Evolutionary conservation across 176 grass and related monocot genomes (phyloP).

Genomic region (Neostapfia colusana): DNA sequence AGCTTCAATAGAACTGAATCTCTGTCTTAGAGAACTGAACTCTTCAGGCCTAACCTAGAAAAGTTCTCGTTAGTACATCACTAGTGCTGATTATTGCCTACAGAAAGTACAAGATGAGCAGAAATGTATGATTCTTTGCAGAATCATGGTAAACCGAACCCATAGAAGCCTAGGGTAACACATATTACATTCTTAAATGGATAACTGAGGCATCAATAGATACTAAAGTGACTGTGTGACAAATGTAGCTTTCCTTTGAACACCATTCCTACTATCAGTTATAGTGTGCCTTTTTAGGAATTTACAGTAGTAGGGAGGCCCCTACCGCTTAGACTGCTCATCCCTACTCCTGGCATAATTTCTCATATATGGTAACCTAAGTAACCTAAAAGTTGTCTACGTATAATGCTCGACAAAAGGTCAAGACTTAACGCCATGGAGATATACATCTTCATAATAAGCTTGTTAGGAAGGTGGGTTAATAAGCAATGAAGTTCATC

Average conservation of each 20-base stretch:
- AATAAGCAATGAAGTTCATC: background rate
- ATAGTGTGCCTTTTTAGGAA: no score
- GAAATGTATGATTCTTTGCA: constrained; percentile 16
- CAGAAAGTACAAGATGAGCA: constrained; percentile 23
- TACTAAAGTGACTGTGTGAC: background rate
- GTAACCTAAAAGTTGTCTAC: background rate
- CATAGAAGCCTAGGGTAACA: background rate
- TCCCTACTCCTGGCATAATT: background rate
- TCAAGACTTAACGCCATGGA: background rate
- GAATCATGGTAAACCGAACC: background rate
- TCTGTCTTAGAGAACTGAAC: constrained; percentile 75
- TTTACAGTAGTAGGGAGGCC: no score
- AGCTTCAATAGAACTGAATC: constrained; percentile 67
- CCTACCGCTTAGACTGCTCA: background rate
- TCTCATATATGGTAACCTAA: background rate
- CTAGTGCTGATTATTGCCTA: constrained; percentile 22
- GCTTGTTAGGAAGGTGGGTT: constrained; percentile 6
- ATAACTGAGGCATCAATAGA: background rate
- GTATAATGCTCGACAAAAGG: background rate
- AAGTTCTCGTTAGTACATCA: constrained; percentile 45
- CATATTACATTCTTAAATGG: constrained; percentile 9
- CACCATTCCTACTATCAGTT: background rate
- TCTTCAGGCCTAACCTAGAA: constrained; percentile 81
- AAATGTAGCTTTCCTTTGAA: constrained; percentile 19
- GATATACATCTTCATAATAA: constrained; percentile 7